Percentiles rank a stretch among this genome's conserved stretches.
phyloP scores from a whole-genome alignment of 768 basidiomycete genomes.

The Mycena rebaudengoi region DNA sequence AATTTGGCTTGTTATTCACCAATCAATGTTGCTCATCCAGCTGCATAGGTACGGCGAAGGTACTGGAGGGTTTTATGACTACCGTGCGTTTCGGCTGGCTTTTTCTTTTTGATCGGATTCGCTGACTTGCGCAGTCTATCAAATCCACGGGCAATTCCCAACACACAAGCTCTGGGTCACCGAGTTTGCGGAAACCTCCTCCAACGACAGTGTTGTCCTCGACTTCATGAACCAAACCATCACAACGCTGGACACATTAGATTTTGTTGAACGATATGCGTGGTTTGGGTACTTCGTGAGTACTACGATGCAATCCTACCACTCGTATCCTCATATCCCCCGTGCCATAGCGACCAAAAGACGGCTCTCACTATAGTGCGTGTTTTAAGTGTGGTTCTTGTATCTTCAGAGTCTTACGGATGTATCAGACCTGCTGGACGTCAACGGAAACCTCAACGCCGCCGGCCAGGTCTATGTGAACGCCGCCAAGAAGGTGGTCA shows the following conservation, averaged over 20 bases:
- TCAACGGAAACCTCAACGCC: constrained; percentile 53
- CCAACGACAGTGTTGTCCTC: constrained; percentile 54
- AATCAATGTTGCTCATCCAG: constrained; percentile 30
- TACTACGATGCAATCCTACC: constrained; percentile 33
- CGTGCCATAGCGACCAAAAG: constrained; percentile 48
- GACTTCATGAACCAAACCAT: constrained; percentile 67
- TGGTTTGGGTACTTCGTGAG: constrained; percentile 71
- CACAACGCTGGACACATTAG: constrained; percentile 61
- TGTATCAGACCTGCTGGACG: constrained; percentile 49
- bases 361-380: constrained; percentile 53
- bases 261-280: constrained; percentile 68
- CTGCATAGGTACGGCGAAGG: constrained; percentile 64
- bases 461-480: constrained; percentile 57
- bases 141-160: constrained; percentile 59
- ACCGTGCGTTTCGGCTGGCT: no score
- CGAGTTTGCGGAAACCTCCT: constrained; percentile 66
- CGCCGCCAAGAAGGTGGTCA: constrained; percentile 47
- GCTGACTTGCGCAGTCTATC: no score
- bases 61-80: constrained; percentile 59
- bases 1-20: constrained; percentile 36
- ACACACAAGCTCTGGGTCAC: constrained; percentile 69
- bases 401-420: background rate
- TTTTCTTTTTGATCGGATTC: no score
- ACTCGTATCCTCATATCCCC: background rate
- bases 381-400: background rate